phyloP scores from a whole-genome alignment of 2,329 filamentous ascomycete species.

The Fusarium subtropicale region DNA sequence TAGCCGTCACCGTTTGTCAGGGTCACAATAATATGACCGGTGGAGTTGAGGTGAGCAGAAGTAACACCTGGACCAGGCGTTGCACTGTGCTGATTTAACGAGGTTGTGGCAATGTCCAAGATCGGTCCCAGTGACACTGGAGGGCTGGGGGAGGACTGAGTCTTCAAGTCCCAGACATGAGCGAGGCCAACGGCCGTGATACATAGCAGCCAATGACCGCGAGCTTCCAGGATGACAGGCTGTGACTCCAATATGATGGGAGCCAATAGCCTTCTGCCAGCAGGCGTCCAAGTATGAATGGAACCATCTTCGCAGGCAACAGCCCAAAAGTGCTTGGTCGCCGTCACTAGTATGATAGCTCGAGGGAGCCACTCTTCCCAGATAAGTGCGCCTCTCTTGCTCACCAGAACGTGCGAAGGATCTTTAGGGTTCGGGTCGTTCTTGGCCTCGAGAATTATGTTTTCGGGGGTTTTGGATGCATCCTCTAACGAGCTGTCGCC shows the following conservation, averaged over 20 bases:
- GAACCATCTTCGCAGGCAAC: constrained; percentile 94
- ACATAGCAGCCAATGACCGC: constrained; percentile 88
- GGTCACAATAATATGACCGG: constrained; percentile 87
- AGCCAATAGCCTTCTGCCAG: constrained; percentile 86
- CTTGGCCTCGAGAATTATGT: constrained; percentile 85
- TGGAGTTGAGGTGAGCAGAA: constrained; percentile 89
- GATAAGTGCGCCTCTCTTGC: constrained; percentile 80
- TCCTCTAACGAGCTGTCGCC: constrained; percentile 67
- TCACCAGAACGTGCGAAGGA: constrained; percentile 84
- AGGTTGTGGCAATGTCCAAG: constrained; percentile 85
- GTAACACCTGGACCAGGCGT: constrained; percentile 86
- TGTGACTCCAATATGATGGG: constrained; percentile 90
- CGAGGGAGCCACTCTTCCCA: constrained; percentile 96
- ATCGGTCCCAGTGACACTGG: constrained; percentile 90
- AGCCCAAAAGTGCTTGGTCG: constrained; percentile 91
- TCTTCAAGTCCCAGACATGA: constrained; percentile 93
- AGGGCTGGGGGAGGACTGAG: constrained; percentile 85
- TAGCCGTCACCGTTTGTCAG: constrained; percentile 96
- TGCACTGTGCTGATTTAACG: constrained; percentile 78
- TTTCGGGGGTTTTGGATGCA: constrained; percentile 72
- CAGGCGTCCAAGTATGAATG: constrained; percentile 90
- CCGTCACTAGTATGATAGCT: constrained; percentile 88
- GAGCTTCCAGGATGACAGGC: constrained; percentile 91
- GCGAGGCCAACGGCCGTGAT: constrained; percentile 90
- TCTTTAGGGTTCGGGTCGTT: constrained; percentile 84